Evolutionary conservation across 768 basidiomycete genomes (phyloP), one percentile per base, ranked within the genome.

Genomic region (Mycena leptocephala): DNA sequence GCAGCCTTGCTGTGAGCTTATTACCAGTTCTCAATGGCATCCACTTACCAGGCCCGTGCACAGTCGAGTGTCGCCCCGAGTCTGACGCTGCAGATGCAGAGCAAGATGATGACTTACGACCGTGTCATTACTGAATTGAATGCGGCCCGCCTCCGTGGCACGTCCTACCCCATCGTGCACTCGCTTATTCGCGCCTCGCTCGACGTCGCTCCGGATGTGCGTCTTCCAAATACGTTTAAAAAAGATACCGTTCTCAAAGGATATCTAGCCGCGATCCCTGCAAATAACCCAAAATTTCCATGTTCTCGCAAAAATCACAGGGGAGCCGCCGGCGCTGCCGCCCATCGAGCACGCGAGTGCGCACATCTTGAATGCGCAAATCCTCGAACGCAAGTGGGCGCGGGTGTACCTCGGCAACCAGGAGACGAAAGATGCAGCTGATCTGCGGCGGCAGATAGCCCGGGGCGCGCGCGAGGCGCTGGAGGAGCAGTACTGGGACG

Each of bases 81-180:
- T 74, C 85, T 93, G 26, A 92, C 89, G 18, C 83, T 95, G 48
- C 95, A 96, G 81, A 95, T 95, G 94, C 97, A 97, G 84, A 93
- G 90, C 84, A 96, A 95, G 85, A 97, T 99, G 97, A 96, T 99
- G 95, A 93, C 93, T 16, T 99, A 99, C 83, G 95, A 97, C 87
- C 92, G 92, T 61, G 93, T 95, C 37, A 87, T 99, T 53, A 87
- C 90, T 9, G 92, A 95, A 28, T 87, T 99, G 64, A 97, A 98
- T 86, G 84, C 88, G 46, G 91, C 95, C 0, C 88, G 97, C 53
- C 85, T 94, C 22, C 91, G 93, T 3, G 94, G 92, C 22, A 92
- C 89, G 7, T 95, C 93, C 2, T 96, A 90, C 83, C 95, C 95
- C 8, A 89, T 97, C 74, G 85, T 96, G 10, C 94, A 96, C 78